These are phyloP conservation scores for Sutorius eximius DNA, from an alignment of 1,284 basidiomycete genomes.

Conservation along the genomic window DNA sequence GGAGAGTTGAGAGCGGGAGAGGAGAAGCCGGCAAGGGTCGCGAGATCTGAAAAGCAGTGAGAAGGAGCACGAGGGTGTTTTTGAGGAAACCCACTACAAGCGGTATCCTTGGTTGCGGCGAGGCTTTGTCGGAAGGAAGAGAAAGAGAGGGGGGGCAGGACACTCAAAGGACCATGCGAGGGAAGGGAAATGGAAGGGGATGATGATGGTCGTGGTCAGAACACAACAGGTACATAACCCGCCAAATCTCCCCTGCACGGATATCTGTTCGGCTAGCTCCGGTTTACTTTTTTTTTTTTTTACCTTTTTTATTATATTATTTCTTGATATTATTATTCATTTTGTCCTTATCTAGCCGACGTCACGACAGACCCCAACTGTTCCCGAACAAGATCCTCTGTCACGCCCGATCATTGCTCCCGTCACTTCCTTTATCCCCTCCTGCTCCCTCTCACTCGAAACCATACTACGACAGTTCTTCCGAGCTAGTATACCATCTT, in stretches of 20 bases:
- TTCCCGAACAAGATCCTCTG: constrained; percentile 12
- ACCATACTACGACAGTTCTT: constrained; percentile 6
- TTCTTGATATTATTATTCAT: constrained; percentile 13
- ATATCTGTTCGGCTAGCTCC: constrained; percentile 31
- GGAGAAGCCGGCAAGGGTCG: constrained; percentile 90
- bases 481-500: constrained; percentile 1
- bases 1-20: constrained; percentile 43
- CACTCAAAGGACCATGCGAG: constrained; percentile 42
- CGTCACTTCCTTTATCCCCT: neutral
- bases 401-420: constrained; percentile 18
- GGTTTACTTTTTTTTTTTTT: constrained; percentile 10
- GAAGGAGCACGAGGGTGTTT: neutral
- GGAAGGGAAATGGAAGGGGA: constrained; percentile 20
- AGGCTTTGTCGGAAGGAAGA: constrained; percentile 39
- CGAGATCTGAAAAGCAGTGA: constrained; percentile 65
- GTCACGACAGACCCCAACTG: constrained; percentile 7
- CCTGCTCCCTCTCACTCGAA: neutral
- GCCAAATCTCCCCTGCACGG: constrained; percentile 12
- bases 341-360: constrained; percentile 33
- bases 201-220: constrained; percentile 30
- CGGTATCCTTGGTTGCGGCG: constrained; percentile 76
- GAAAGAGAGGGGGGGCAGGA: constrained; percentile 40
- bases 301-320: constrained; percentile 2
- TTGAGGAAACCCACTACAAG: constrained; percentile 53
- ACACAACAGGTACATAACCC: constrained; percentile 33